Percentiles rank a stretch among this genome's conserved stretches.
phyloP scores from a whole-genome alignment of 2,329 filamentous ascomycete genomes.

The Drechmeria coniospora region DNA sequence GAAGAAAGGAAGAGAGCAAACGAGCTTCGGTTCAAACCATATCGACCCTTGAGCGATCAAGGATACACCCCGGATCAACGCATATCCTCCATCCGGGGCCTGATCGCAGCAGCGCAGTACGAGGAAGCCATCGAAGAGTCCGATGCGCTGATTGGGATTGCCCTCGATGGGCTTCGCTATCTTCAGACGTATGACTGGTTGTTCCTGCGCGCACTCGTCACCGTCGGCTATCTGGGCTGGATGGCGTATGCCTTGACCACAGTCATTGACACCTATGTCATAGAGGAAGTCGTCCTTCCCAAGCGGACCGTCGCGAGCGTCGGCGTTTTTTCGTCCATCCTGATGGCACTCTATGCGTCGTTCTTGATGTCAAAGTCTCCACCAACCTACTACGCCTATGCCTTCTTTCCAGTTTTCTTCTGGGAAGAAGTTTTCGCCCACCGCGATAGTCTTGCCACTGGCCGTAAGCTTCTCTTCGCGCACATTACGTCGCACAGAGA shows the following conservation, averaged over 20 bases:
- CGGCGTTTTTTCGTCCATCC: constrained; percentile 56
- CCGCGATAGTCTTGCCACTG: constrained; percentile 51
- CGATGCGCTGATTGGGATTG: constrained; percentile 58
- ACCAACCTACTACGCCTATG: constrained; percentile 76
- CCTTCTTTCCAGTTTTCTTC: constrained; percentile 82
- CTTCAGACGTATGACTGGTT: constrained; percentile 98
- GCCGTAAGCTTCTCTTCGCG: constrained; percentile 51
- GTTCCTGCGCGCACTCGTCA: constrained; percentile 79
- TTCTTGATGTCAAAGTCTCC: constrained; percentile 71
- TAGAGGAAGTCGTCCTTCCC: constrained; percentile 52
- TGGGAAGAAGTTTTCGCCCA: constrained; percentile 91
- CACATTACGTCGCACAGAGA: constrained; percentile 47
- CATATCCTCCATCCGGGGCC: constrained; percentile 46
- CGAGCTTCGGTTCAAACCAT: constrained; percentile 66
- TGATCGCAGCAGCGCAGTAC: constrained; percentile 51
- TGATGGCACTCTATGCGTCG: constrained; percentile 63
- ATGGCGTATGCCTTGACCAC: constrained; percentile 83
- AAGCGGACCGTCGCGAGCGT: constrained; percentile 44
- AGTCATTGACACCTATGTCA: constrained; percentile 74
- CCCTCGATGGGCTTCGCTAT: constrained; percentile 74
- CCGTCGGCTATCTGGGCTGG: constrained; percentile 85
- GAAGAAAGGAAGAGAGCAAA: constrained; percentile 67
- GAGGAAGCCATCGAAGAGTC: constrained; percentile 70
- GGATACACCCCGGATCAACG: constrained; percentile 50
- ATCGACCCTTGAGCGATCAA: constrained; percentile 48